phyloP scores from a whole-genome alignment of 345 rosid species.

The Crucihimalaya himalaica region DNA sequence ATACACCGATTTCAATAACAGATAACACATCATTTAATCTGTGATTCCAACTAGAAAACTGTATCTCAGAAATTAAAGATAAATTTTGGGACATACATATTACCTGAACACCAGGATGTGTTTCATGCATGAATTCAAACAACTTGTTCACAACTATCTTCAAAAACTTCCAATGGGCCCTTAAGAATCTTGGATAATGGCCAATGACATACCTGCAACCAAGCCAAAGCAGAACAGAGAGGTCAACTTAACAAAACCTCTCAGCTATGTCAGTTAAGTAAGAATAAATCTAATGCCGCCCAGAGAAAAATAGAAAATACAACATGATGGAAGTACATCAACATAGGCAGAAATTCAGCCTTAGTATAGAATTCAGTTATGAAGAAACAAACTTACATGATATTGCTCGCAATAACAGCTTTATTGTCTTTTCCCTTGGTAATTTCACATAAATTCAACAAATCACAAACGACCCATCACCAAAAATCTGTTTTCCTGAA shows the following conservation, averaged over 20 bases:
- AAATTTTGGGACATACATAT: slow-evolving; percentile 18
- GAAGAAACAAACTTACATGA: slow-evolving; percentile 68
- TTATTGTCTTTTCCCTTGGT: slow-evolving; percentile 98
- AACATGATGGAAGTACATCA: neutral
- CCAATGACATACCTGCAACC: slow-evolving; percentile 96
- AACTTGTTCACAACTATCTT: slow-evolving; percentile 98
- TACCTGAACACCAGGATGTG: slow-evolving; percentile 99
- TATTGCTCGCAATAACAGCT: slow-evolving; percentile 98
- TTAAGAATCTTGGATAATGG: slow-evolving; percentile 96
- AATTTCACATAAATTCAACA: no score
- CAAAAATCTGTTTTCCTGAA: slow-evolving; percentile 97
- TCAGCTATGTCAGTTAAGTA: neutral
- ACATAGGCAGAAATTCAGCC: neutral
- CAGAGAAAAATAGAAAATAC: slow-evolving; percentile 1
- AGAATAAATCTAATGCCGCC: neutral
- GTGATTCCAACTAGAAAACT: slow-evolving; percentile 3
- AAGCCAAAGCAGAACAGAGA: slow-evolving; percentile 27
- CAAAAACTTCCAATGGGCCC: slow-evolving; percentile 99
- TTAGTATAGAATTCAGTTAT: neutral
- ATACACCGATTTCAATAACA: neutral
- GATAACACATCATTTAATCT: neutral
- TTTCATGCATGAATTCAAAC: slow-evolving; percentile 99
- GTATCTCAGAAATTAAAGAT: neutral
- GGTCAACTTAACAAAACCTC: neutral
- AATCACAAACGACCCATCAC: slow-evolving; percentile 99